phyloP scores from a whole-genome alignment of 495 filamentous ascomycete species.

The Penicillium bovifimosum region DNA sequence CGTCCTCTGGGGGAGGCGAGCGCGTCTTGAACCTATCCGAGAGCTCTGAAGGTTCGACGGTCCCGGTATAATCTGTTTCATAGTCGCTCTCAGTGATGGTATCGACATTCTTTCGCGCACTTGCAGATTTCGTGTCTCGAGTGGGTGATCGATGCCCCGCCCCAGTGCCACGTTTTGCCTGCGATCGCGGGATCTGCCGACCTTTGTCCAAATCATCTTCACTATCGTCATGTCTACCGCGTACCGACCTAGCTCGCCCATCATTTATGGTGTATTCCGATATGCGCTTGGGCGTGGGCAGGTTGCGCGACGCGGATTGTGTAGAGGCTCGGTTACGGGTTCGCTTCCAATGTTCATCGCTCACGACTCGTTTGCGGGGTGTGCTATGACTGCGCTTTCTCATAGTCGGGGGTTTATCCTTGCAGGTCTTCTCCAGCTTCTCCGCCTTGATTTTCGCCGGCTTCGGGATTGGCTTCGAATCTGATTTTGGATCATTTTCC shows the following conservation, averaged over 20 bases:
- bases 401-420: constrained; percentile 8
- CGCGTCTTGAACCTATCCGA: constrained; percentile 22
- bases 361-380: constrained; percentile 73
- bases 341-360: constrained; percentile 68
- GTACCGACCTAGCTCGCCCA: constrained; percentile 13
- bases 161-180: constrained; percentile 2
- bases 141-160: constrained; percentile 1
- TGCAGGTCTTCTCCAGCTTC: constrained; percentile 13
- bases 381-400: constrained; percentile 46
- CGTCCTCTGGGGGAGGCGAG: constrained; percentile 29
- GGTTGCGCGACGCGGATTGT: constrained; percentile 42
- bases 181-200: constrained; percentile 8
- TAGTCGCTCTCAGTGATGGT: constrained; percentile 22
- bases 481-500: constrained; percentile 27
- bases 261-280: constrained; percentile 41
- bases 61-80: constrained; percentile 16
- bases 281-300: constrained; percentile 46
- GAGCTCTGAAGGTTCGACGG: constrained; percentile 19
- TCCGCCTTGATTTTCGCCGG: constrained; percentile 23
- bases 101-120: constrained; percentile 13
- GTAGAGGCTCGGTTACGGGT: constrained; percentile 45
- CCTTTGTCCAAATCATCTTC: constrained; percentile 19
- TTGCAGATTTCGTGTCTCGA: constrained; percentile 11
- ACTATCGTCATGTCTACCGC: constrained; percentile 14
- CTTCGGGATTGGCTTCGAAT: constrained; percentile 26